These are phyloP conservation scores for Austroboletus novae-zelandiae DNA, from an alignment of 1,284 basidiomycete species.

Conservation along the genomic window DNA sequence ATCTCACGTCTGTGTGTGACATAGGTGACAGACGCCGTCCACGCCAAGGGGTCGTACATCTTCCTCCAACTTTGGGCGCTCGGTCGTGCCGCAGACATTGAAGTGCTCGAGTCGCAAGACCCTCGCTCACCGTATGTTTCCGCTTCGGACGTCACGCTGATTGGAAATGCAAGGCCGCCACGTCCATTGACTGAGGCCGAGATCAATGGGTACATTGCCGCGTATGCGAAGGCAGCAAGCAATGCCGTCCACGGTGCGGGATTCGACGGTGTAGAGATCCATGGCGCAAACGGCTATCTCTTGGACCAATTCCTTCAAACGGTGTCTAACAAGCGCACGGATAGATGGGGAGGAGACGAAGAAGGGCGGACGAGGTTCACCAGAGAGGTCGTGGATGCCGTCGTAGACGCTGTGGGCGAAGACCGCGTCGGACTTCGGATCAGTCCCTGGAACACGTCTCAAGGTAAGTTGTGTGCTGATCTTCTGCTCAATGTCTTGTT, in stretches of 20 bases:
- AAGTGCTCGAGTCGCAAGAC: constrained; percentile 27
- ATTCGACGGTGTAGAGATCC: constrained; percentile 30
- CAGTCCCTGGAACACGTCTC: constrained; percentile 47
- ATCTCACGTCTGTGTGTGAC: too few relatives aligned
- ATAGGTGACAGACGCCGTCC: constrained; percentile 40
- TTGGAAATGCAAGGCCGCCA: constrained; percentile 12
- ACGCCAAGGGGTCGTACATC: constrained; percentile 41
- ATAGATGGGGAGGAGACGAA: constrained; percentile 54
- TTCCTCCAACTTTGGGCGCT: constrained; percentile 45
- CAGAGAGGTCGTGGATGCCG: constrained; percentile 45
- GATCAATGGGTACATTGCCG: constrained; percentile 25
- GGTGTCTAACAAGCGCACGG: too few relatives aligned
- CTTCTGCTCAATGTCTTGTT: too few relatives aligned
- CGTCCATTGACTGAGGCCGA: constrained; percentile 34
- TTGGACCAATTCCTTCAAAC: constrained; percentile 33
- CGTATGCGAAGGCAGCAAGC: constrained; percentile 20
- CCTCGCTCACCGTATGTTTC: constrained; percentile 31
- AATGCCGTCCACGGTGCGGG: constrained; percentile 23
- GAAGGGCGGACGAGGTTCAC: constrained; percentile 49
- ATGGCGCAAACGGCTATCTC: constrained; percentile 20
- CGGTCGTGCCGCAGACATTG: constrained; percentile 34
- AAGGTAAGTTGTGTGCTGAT: constrained; percentile 37
- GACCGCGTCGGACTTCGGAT: constrained; percentile 48
- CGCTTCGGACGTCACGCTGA: constrained; percentile 44
- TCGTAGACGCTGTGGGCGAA: constrained; percentile 39